Conservation (phyloP, 2,329 filamentous ascomycete species). For the Cladosporium sp. region DNA sequence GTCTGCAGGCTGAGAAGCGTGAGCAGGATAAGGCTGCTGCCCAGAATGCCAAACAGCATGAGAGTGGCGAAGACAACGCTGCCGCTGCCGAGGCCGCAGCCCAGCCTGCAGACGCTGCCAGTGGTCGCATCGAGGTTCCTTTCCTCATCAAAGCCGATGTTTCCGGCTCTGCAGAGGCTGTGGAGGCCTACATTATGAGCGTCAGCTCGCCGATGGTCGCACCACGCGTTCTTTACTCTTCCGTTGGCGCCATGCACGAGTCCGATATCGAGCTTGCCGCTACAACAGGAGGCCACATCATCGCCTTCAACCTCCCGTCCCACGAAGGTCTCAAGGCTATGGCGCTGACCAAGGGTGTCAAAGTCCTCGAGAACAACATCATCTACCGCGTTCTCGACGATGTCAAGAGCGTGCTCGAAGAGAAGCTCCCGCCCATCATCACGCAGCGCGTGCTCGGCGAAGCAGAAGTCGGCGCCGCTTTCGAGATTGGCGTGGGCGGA, state of each 20-base stretch:
- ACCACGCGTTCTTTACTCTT: slow-evolving; percentile 72
- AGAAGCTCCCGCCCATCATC: slow-evolving; percentile 66
- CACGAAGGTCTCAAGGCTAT: slow-evolving; percentile 64
- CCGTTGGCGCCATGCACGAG: slow-evolving; percentile 76
- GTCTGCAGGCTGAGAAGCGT: slow-evolving; percentile 59
- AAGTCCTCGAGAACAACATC: slow-evolving; percentile 80
- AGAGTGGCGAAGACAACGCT: slow-evolving; percentile 25
- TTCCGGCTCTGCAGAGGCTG: slow-evolving; percentile 88
- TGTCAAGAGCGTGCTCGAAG: slow-evolving; percentile 66
- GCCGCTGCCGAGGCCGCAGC: slow-evolving; percentile 22
- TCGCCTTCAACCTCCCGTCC: slow-evolving; percentile 81
- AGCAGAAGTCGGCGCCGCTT: slow-evolving; percentile 79
- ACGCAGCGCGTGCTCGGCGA: slow-evolving; percentile 76
- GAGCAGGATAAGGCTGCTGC: slow-evolving; percentile 57
- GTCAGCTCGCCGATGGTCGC: slow-evolving; percentile 83
- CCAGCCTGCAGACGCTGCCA: slow-evolving; percentile 34
- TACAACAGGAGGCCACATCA: slow-evolving; percentile 70
- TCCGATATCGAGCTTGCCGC: slow-evolving; percentile 88
- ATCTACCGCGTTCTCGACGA: slow-evolving; percentile 80
- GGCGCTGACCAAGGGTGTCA: slow-evolving; percentile 71
- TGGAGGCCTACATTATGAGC: slow-evolving; percentile 71
- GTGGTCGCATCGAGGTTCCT: slow-evolving; percentile 61
- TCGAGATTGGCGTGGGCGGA: slow-evolving; percentile 78
- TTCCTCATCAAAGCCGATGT: slow-evolving; percentile 94
- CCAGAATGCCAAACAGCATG: slow-evolving; percentile 31